phyloP scores from a whole-genome alignment of 805 yeast genomes.

The Candida sphagnicola region DNA sequence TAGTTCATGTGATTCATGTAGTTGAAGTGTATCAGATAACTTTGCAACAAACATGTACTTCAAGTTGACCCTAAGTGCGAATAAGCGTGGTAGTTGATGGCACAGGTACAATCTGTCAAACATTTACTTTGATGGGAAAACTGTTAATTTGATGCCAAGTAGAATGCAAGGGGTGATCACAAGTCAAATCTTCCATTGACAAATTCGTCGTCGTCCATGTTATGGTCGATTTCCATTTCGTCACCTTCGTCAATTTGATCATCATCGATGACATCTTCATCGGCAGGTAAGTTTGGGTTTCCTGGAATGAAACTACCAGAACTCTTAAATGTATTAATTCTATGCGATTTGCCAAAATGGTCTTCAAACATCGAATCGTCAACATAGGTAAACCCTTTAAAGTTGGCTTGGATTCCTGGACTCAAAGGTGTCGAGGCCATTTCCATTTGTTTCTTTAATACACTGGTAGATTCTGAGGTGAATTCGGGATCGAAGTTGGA shows the following conservation, averaged over 20 bases:
- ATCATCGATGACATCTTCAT: constrained; percentile 79
- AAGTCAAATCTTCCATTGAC: constrained; percentile 89
- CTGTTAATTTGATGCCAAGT: too few species aligned
- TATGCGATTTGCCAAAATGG: constrained; percentile 49
- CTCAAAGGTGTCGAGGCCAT: constrained; percentile 77
- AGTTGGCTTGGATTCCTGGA: constrained; percentile 94
- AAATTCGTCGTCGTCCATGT: constrained; percentile 71
- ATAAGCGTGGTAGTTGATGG: too few species aligned
- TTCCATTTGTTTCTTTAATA: constrained; percentile 63
- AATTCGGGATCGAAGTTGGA: constrained; percentile 98
- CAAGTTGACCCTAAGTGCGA: too few species aligned
- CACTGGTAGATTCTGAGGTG: constrained; percentile 85
- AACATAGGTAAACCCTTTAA: constrained; percentile 94
- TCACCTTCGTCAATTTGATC: constrained; percentile 46
- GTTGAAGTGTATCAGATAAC: too few species aligned
- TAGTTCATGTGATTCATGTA: too few species aligned
- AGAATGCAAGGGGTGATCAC: constrained; percentile 19
- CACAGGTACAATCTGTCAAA: too few species aligned
- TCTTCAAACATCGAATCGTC: constrained; percentile 93
- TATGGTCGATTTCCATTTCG: constrained; percentile 51
- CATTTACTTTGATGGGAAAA: too few species aligned
- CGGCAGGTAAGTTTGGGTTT: constrained; percentile 75
- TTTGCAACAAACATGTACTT: too few species aligned
- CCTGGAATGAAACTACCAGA: constrained; percentile 78
- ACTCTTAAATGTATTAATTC: constrained; percentile 35